Conservation (phyloP, 2,329 filamentous ascomycete genomes). For the Sordariomycetes sp. region DNA sequence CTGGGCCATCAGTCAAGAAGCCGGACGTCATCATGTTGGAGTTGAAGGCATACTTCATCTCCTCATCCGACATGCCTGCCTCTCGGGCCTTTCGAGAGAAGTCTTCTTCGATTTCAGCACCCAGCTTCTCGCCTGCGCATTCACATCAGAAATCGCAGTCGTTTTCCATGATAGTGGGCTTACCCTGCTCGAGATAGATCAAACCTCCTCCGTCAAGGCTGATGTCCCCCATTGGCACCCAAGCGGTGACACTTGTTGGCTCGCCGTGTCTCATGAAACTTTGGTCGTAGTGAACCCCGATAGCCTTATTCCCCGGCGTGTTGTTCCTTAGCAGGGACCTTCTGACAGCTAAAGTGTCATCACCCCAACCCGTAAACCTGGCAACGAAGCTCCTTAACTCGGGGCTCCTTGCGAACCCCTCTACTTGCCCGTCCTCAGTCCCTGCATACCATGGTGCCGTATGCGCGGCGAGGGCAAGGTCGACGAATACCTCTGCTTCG, state of each 20-base stretch:
- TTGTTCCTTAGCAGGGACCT: conserved; percentile 47
- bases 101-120: conserved; percentile 36
- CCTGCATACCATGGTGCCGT: conserved; percentile 34
- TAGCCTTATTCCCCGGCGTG: conserved; percentile 44
- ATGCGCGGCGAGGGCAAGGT: conserved; percentile 42
- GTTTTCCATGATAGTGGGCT: too few relatives aligned
- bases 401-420: conserved; percentile 42
- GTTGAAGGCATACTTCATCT: conserved; percentile 43
- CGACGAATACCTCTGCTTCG: conserved; percentile 13
- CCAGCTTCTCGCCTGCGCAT: conserved; percentile 22
- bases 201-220: conserved; percentile 45
- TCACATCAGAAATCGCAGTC: too few relatives aligned
- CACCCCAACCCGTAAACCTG: conserved; percentile 43
- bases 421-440: conserved; percentile 4
- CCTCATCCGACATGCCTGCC: conserved; percentile 39
- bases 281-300: conserved; percentile 53
- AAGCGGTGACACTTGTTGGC: conserved; percentile 44
- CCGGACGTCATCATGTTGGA: conserved; percentile 49
- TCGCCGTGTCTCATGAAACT: conserved; percentile 47
- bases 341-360: conserved; percentile 27
- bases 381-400: conserved; percentile 38
- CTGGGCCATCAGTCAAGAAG: conserved; percentile 39
- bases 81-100: conserved; percentile 38
- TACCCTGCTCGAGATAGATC: conserved; percentile 46
- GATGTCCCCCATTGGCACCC: conserved; percentile 47